Base-by-base conservation (phyloP, 176 grass and related monocot genomes). In the Eremochloa ophiuroides region DNA sequence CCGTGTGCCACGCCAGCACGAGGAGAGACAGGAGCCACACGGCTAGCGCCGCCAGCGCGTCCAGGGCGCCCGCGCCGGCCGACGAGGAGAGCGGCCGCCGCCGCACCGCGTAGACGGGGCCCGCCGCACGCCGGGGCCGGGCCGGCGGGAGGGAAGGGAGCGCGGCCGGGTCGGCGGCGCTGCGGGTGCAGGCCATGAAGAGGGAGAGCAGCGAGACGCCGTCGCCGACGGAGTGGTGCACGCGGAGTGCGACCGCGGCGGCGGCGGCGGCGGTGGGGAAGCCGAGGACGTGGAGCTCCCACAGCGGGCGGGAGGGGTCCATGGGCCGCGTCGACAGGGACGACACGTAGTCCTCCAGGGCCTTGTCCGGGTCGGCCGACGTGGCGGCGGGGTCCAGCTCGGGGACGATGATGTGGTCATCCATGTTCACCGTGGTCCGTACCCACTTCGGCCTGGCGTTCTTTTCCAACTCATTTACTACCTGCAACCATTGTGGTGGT, bases 271-370 rank as follows among this genome's bases (percentile, higher is more conserved):
- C 66, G 74, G 94, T 94, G 66, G 87, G 89, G 69, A 97, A 74
- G 88, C 91, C 86, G 88, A 98, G 89, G 74, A 98, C 26, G 92
- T 98, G 95, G 35, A 93, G 51, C 69, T 98, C 95, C 95, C 95
- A 98, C 16, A 94, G 92, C 10, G 95, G 92, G 15, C 83, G 85
- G 66, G 86, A 89, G 40, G 63, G 83, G 77, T 89, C 85, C 89
- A 98, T 77, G 38, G 85, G 31, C 23, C 47, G 33, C 69, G 76
- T 4, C 38, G 90, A 89, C 64, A 98, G 92, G 7, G 92, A 91
- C 14, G 95, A 77, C 35, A 93, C 88, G 71, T 98, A 98, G 78
- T 86, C 78, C 85, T 98, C 95, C 30, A 94, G 70, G 8, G 72
- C 69, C 74, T n/a, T 37, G 69, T 94, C 90, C 0, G 76, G 48